A percentile compares a stretch with the other conserved stretches of the same genome.
Evolutionary conservation across 2,329 filamentous ascomycete genomes (phyloP).

Genomic region (Ceratocystis colombiana): DNA sequence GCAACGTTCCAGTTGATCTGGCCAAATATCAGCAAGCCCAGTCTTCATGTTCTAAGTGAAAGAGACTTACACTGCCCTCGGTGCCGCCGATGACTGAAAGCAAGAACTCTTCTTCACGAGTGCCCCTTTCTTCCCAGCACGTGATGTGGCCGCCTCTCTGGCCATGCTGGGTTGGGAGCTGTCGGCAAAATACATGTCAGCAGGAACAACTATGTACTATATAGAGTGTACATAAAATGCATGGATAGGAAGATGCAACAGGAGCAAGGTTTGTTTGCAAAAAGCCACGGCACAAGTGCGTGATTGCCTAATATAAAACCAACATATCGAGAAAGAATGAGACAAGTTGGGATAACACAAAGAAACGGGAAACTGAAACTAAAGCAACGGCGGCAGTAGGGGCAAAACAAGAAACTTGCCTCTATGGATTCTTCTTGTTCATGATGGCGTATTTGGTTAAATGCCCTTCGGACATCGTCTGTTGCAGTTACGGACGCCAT

Average conservation of each 20-base stretch:
- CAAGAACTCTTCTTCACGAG: conserved; percentile 23
- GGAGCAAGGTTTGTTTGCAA: background rate
- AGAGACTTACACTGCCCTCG: conserved; percentile 23
- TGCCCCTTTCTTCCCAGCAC: conserved; percentile 24
- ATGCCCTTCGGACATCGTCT: background rate
- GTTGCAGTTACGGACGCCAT: background rate
- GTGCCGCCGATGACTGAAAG: conserved; percentile 24
- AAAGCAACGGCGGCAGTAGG: background rate
- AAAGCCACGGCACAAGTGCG: too few relatives aligned
- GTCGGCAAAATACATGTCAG: background rate
- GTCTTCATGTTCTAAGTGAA: background rate
- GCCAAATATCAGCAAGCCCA: background rate
- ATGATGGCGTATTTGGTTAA: background rate
- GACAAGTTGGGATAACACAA: background rate
- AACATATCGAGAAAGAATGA: conserved; percentile 2
- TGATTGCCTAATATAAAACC: conserved; percentile 11
- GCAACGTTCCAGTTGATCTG: conserved; percentile 51
- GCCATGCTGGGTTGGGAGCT: conserved; percentile 15
- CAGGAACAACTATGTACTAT: background rate
- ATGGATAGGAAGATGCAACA: background rate
- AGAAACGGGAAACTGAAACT: background rate
- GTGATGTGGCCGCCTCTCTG: conserved; percentile 24
- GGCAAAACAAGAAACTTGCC: background rate
- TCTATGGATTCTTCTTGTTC: background rate
- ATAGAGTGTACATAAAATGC: background rate